Evolutionary conservation across 352 stramenopile genomes (phyloP).

Genomic region (Pythium diclinum): DNA sequence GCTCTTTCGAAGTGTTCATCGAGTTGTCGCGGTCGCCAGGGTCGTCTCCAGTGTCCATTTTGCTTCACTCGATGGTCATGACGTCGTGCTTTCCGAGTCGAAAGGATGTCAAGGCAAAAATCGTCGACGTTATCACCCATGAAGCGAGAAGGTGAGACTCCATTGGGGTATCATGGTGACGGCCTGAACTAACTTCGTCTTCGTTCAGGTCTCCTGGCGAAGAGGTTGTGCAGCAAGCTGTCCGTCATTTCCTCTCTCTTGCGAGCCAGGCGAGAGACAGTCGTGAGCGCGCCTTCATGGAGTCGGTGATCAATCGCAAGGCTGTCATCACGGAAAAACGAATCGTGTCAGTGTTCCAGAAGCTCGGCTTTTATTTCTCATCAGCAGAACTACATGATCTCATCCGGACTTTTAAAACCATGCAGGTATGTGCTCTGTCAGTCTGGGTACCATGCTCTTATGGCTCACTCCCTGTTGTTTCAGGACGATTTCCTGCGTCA

Average conservation of each 20-base stretch:
- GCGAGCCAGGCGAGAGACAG: conserved; percentile 41
- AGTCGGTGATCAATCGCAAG: conserved; percentile 61
- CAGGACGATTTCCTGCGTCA: conserved; percentile 49
- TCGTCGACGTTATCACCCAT: conserved; percentile 49
- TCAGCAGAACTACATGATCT: conserved; percentile 44
- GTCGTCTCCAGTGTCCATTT: conserved; percentile 28
- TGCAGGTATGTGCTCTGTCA: conserved; percentile 33
- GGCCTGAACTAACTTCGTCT: too few species aligned
- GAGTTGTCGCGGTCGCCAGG: conserved; percentile 34
- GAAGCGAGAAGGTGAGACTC: conserved; percentile 51
- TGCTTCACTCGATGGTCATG: conserved; percentile 53
- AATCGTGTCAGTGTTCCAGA: conserved; percentile 41
- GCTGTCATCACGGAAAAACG: conserved; percentile 62
- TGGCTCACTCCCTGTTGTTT: neutral
- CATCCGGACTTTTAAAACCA: conserved; percentile 42
- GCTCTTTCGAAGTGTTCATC: conserved; percentile 59
- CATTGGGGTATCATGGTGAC: neutral
- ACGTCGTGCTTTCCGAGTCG: conserved; percentile 46
- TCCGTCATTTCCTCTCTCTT: conserved; percentile 53
- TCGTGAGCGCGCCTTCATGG: conserved; percentile 53
- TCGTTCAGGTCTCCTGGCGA: conserved; percentile 44
- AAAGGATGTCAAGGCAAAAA: conserved; percentile 52
- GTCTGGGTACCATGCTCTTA: neutral
- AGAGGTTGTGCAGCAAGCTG: conserved; percentile 52
- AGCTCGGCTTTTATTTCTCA: conserved; percentile 59